These are phyloP conservation scores for Plasmodium vivax DNA, from an alignment of 169 alveolate genomes.

Conservation along the genomic window DNA sequence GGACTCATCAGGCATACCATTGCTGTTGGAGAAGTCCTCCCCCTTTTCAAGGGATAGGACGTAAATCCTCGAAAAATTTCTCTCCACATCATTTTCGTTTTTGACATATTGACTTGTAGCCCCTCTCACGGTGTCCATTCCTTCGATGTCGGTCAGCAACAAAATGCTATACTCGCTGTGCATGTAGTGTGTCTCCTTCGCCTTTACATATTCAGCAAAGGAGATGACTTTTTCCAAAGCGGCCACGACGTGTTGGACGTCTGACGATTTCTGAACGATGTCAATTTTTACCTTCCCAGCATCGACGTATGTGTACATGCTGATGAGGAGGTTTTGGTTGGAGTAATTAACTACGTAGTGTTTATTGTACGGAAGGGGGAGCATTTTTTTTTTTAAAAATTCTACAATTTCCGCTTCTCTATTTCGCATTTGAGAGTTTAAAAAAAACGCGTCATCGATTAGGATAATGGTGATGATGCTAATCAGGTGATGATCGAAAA, in stretches of 20 bases:
- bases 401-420: background rate
- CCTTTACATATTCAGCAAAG: slow-evolving; percentile 32
- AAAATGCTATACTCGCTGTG: slow-evolving; percentile 46
- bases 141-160: slow-evolving; percentile 26
- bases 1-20: slow-evolving; percentile 9
- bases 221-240: slow-evolving; percentile 42
- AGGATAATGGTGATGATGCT: slow-evolving; percentile 38
- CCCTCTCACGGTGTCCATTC: slow-evolving; percentile 4
- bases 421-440: background rate
- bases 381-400: background rate
- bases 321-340: slow-evolving; percentile 18
- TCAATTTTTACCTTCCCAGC: slow-evolving; percentile 10
- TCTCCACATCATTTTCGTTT: slow-evolving; percentile 21
- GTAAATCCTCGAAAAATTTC: slow-evolving; percentile 41
- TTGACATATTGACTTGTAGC: background rate
- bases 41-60: slow-evolving; percentile 49
- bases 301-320: slow-evolving; percentile 8
- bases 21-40: slow-evolving; percentile 6
- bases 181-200: slow-evolving; percentile 20
- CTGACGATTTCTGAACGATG: slow-evolving; percentile 43
- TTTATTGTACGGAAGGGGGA: slow-evolving; percentile 12
- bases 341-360: slow-evolving; percentile 34
- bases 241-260: slow-evolving; percentile 3
- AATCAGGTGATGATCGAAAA: slow-evolving; percentile 25
- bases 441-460: slow-evolving; percentile 38